Evolutionary conservation across 1,139 yeast genomes (phyloP).

Genomic region (Kazachstania sp.): DNA sequence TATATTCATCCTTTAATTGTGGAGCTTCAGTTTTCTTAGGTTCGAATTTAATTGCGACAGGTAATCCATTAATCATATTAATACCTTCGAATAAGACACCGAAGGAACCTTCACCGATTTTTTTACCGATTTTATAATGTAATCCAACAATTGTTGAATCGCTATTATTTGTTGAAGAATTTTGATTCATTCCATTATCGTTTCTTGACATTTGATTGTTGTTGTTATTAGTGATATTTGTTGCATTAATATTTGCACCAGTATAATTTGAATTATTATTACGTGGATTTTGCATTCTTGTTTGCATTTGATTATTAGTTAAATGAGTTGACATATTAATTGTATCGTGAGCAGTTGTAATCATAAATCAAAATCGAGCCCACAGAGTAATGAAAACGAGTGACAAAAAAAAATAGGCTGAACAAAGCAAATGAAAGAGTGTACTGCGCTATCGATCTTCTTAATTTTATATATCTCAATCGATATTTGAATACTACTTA

Average conservation of each 20-base stretch:
- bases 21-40: constrained; percentile 81
- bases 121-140: constrained; percentile 73
- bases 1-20: constrained; percentile 66
- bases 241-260: background rate
- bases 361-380: background rate
- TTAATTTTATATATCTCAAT: no score
- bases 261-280: constrained; percentile 2
- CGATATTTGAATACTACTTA: no score
- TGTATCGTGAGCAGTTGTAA: background rate
- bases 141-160: constrained; percentile 54
- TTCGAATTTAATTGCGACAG: constrained; percentile 75
- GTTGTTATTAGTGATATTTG: background rate
- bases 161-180: constrained; percentile 6
- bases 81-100: constrained; percentile 79
- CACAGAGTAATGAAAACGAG: no score
- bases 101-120: constrained; percentile 79
- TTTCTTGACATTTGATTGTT: background rate
- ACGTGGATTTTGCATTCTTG: constrained; percentile 1
- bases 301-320: background rate
- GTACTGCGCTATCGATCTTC: no score
- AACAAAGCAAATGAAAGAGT: no score
- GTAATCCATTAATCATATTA: constrained; percentile 62
- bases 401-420: no score
- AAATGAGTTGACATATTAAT: background rate
- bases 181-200: background rate